These are phyloP conservation scores for Hymenoscyphus infarciens DNA, from an alignment of 2,329 filamentous ascomycete species.

Conservation along the genomic window DNA sequence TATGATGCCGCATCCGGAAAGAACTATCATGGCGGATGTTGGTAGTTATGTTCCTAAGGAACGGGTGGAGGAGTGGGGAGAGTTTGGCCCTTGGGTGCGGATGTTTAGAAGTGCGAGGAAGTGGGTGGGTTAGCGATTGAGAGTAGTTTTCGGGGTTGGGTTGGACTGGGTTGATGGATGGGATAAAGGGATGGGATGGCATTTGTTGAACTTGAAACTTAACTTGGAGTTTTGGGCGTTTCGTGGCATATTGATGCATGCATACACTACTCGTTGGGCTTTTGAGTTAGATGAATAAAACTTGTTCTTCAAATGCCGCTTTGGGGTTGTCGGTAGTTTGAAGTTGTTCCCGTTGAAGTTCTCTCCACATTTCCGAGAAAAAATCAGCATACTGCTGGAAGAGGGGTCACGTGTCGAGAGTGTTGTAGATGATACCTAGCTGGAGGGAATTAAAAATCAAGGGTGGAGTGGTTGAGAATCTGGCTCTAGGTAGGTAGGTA, in stretches of 20 bases:
- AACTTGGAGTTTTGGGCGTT: neutral
- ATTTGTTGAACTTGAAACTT: neutral
- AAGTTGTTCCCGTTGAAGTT: too few species aligned
- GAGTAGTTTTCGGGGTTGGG: conserved; percentile 51
- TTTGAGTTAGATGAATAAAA: too few species aligned
- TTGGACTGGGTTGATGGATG: conserved; percentile 33
- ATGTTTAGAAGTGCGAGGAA: conserved; percentile 70
- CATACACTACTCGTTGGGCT: too few species aligned
- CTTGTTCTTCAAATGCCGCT: neutral
- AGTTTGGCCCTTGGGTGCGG: conserved; percentile 66
- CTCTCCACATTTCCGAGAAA: too few species aligned
- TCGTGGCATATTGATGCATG: too few species aligned
- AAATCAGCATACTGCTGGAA: too few species aligned
- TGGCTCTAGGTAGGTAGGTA: too few species aligned
- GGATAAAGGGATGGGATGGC: neutral
- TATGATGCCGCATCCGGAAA: conserved; percentile 73
- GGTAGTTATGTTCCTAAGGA: conserved; percentile 61
- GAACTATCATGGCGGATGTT: conserved; percentile 63
- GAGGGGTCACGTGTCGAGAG: too few species aligned
- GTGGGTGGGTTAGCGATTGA: conserved; percentile 56
- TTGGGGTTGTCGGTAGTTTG: too few species aligned
- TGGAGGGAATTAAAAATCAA: too few species aligned
- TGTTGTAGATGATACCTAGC: too few species aligned
- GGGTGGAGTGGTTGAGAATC: too few species aligned
- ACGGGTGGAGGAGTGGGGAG: conserved; percentile 59